phyloP scores from a whole-genome alignment of 805 yeast species.

The Starmerella davenportii region DNA sequence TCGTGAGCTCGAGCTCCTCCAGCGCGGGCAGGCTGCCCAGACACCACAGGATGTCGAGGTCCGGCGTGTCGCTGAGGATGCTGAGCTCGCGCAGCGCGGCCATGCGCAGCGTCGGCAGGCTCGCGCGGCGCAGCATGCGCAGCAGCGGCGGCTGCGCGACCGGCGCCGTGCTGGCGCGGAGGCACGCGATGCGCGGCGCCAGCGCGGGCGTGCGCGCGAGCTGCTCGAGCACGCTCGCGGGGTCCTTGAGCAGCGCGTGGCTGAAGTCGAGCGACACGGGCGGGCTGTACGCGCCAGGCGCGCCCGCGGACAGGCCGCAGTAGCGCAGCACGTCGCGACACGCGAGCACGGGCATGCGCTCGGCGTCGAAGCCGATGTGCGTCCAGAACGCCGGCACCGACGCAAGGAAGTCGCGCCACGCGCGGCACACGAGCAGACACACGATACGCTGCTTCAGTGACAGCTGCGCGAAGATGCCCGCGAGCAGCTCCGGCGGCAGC shows the following conservation, averaged over 20 bases:
- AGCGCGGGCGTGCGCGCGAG: not conserved
- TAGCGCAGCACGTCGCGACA: slow-evolving; percentile 4
- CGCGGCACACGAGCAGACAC: slow-evolving; percentile 3
- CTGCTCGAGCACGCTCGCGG: slow-evolving; percentile 1
- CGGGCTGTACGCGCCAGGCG: not conserved
- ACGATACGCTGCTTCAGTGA: slow-evolving; percentile 4
- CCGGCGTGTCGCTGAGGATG: slow-evolving; percentile 8
- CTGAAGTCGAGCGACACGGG: slow-evolving; percentile 3
- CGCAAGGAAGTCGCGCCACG: slow-evolving; percentile 8
- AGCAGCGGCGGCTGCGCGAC: slow-evolving; percentile 1
- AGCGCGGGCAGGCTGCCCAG: slow-evolving; percentile 8
- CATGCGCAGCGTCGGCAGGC: not conserved
- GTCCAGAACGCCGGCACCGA: slow-evolving; percentile 11
- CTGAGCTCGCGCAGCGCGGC: slow-evolving; percentile 2
- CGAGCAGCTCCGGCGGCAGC: slow-evolving; percentile 12
- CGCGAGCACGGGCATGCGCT: not conserved
- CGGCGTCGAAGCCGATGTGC: slow-evolving; percentile 1
- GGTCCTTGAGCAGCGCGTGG: slow-evolving; percentile 5
- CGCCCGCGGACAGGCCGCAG: slow-evolving; percentile 1
- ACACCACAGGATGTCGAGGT: slow-evolving; percentile 12
- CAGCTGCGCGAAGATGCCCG: slow-evolving; percentile 6
- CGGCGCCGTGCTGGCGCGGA: slow-evolving; percentile 5
- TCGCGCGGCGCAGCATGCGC: slow-evolving; percentile 3
- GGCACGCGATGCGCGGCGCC: slow-evolving; percentile 3
- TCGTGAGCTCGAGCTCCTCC: slow-evolving; percentile 6